Conservation (phyloP, 768 basidiomycete genomes). For the Auriscalpium microsporum region DNA sequence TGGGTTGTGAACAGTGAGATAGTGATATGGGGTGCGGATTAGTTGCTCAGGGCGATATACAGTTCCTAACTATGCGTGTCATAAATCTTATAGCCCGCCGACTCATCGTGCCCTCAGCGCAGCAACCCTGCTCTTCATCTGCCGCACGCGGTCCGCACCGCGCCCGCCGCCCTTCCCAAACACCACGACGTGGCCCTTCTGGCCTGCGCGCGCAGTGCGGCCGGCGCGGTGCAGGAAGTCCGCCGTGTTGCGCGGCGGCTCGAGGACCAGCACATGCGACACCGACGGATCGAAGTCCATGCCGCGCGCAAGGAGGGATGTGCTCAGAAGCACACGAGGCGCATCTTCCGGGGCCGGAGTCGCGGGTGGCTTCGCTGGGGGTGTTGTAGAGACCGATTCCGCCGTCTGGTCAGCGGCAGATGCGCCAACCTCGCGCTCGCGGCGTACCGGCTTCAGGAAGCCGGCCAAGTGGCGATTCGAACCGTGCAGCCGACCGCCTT, state of each 20-base stretch:
- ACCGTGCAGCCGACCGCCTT: conserved; percentile 3
- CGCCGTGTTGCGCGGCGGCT: conserved; percentile 81
- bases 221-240: conserved; percentile 93
- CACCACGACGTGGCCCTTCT: conserved; percentile 61
- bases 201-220: conserved; percentile 68
- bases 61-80: too few relatives aligned
- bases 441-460: conserved; percentile 7
- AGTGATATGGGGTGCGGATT: too few relatives aligned
- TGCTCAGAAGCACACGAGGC: conserved; percentile 76
- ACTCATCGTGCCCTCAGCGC: not conserved
- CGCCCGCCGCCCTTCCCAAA: conserved; percentile 66
- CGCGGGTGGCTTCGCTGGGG: conserved; percentile 1
- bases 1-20: too few relatives aligned
- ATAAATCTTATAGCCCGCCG: too few relatives aligned
- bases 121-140: conserved; percentile 5
- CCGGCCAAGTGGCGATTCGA: conserved; percentile 13
- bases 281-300: conserved; percentile 81
- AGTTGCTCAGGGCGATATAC: too few relatives aligned
- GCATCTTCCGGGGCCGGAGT: conserved; percentile 19
- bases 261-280: conserved; percentile 78
- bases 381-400: not conserved
- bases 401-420: conserved; percentile 1
- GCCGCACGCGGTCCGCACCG: conserved; percentile 34
- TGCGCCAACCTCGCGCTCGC: conserved; percentile 26
- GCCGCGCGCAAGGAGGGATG: conserved; percentile 83